These are phyloP conservation scores for Phytopythium litorale DNA, from an alignment of 352 stramenopile species.

Conservation along the genomic window DNA sequence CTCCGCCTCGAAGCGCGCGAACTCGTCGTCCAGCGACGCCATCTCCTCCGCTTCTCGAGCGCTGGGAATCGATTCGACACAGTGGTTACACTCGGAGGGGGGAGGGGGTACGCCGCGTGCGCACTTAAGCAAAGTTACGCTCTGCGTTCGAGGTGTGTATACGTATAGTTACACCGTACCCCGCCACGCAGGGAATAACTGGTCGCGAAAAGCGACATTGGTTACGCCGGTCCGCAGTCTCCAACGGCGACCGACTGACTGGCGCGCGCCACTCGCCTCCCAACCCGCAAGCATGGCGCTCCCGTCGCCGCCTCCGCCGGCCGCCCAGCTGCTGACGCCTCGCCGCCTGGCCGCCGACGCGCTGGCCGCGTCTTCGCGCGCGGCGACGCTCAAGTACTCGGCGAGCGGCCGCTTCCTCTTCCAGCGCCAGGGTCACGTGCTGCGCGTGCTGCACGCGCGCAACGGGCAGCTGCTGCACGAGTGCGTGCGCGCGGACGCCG, in stretches of 20 bases:
- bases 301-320: background rate
- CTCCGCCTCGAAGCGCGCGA: constrained; percentile 80
- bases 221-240: background rate
- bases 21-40: constrained; percentile 73
- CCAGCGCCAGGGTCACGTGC: constrained; percentile 67
- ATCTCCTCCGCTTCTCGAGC: constrained; percentile 17
- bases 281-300: background rate
- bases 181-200: background rate
- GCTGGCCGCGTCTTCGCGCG: constrained; percentile 5
- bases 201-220: constrained; percentile 3
- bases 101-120: too few relatives aligned
- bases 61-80: background rate
- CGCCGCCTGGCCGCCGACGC: background rate
- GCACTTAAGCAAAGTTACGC: background rate
- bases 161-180: background rate
- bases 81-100: background rate
- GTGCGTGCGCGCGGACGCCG: constrained; percentile 31
- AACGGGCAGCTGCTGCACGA: constrained; percentile 77
- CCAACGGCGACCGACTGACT: background rate
- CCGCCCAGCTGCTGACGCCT: constrained; percentile 30
- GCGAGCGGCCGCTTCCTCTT: constrained; percentile 71
- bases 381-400: constrained; percentile 48
- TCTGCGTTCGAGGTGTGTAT: background rate
- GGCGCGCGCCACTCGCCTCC: background rate
- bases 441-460: constrained; percentile 65